Evolutionary conservation across 2,329 filamentous ascomycete species (phyloP), one percentile per base, ranked within the genome.

Genomic region (Exophiala bonariae): DNA sequence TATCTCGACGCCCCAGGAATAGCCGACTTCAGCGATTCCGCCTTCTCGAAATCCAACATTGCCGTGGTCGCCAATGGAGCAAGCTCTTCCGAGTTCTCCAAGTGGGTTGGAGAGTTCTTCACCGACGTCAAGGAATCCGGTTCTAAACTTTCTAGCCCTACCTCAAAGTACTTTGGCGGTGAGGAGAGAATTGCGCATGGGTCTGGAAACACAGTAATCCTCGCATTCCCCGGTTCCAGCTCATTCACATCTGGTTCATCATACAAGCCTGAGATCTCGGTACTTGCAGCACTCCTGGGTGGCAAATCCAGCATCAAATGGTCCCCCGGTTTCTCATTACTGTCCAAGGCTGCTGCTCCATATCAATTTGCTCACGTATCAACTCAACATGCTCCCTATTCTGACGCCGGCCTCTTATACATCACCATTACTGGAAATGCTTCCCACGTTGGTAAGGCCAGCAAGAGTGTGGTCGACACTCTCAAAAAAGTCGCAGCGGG

Each of bases 71-170:
- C 88, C 63, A 95, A 95, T 63, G 93, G 93, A 57, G 86, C 90
- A 57, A 83, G 85, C 59, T 78, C 89, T 59, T 75, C 78, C 48
- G 83, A 87, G 55, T 76, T 97, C 58, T 80, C 81, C 64, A 95
- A 93, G 76, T 97, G 92, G 91, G 85, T 95, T 55, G 82, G 84
- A 65, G 83, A 95, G 67, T 96, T 96, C 81, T 97, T 99, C 79
- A 82, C 83, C 68, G 77, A 79, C 50, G 79, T 85, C 49, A 68
- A 76, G 60, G 62, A 70, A 48, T 54, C 77, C 55, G 66, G 79
- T 53, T 73, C 77, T 62, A 61, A 73, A 32, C 72, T 86, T 55
- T 79, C 82, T 66, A 74, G 76, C 53, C 71, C 81, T 58, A 77
- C 86, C 56, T 81, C 83, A 67, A 93, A 91, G 73, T 99, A 97